Evolutionary conservation across 352 stramenopile genomes (phyloP).

Genomic region (Pythium periplocum): DNA sequence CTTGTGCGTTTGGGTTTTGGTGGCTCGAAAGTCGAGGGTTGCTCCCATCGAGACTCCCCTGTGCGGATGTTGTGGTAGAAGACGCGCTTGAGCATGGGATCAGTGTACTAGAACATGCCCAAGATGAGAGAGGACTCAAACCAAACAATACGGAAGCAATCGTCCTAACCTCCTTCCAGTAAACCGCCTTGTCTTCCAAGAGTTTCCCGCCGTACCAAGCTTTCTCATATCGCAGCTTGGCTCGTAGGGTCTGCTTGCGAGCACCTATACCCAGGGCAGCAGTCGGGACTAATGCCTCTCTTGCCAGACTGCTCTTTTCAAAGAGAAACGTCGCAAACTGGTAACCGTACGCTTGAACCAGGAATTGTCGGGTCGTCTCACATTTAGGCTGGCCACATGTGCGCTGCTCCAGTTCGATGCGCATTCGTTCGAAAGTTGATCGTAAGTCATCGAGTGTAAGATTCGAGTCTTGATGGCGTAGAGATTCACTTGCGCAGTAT

Average conservation of each 20-base stretch:
- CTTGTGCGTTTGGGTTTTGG: too few species aligned
- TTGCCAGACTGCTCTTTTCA: slow-evolving; percentile 36
- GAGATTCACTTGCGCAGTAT: slow-evolving; percentile 12
- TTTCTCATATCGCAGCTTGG: slow-evolving; percentile 31
- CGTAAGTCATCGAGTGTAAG: too few species aligned
- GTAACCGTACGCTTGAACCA: slow-evolving; percentile 44
- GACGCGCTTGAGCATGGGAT: slow-evolving; percentile 28
- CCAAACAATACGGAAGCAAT: slow-evolving; percentile 5
- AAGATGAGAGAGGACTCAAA: background rate
- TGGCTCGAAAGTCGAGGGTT: slow-evolving; percentile 9
- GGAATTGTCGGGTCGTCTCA: slow-evolving; percentile 14
- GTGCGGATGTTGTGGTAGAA: slow-evolving; percentile 77
- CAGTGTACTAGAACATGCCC: slow-evolving; percentile 27
- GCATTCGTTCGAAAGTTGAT: slow-evolving; percentile 6
- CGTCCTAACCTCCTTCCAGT: slow-evolving; percentile 52
- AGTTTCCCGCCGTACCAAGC: slow-evolving; percentile 25
- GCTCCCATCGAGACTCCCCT: slow-evolving; percentile 57
- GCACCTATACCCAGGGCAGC: background rate
- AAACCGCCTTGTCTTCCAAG: slow-evolving; percentile 41
- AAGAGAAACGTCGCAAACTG: slow-evolving; percentile 43
- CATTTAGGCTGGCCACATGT: background rate
- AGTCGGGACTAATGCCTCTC: background rate
- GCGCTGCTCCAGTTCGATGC: slow-evolving; percentile 6
- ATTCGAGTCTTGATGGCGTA: background rate
- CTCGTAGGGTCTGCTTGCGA: slow-evolving; percentile 26